Conservation (phyloP, 495 filamentous ascomycete genomes). For the Podospora fimiseda region DNA sequence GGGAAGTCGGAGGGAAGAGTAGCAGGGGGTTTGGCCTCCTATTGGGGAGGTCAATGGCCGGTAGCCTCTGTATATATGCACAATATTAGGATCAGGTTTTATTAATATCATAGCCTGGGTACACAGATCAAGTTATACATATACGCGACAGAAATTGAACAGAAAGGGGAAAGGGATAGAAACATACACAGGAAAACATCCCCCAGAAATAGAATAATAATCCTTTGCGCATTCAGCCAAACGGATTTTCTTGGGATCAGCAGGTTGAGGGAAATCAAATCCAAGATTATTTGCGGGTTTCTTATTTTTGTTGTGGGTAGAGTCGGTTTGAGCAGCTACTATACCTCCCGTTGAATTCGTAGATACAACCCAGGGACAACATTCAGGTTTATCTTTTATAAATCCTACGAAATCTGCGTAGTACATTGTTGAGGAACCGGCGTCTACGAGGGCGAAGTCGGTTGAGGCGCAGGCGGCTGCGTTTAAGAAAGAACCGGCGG, state of each 20-base stretch:
- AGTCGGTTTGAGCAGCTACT: neutral
- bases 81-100: no score
- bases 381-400: constrained; percentile 19
- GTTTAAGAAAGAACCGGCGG: no score
- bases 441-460: constrained; percentile 25
- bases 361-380: constrained; percentile 21
- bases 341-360: constrained; percentile 3
- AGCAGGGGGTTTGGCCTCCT: constrained; percentile 24
- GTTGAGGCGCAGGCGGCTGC: constrained; percentile 17
- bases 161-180: neutral
- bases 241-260: constrained; percentile 1
- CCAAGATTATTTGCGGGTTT: neutral
- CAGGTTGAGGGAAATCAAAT: constrained; percentile 18
- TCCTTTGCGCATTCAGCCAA: constrained; percentile 19
- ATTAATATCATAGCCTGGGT: no score
- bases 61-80: constrained; percentile 21
- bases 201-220: constrained; percentile 26
- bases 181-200: constrained; percentile 23
- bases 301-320: neutral
- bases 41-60: constrained; percentile 20
- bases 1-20: no score
- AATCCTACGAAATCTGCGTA: constrained; percentile 26
- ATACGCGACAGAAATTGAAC: neutral
- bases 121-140: neutral
- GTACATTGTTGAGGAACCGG: constrained; percentile 18